Percentiles rank a stretch among this genome's conserved stretches.
These are phyloP conservation scores for Neckera pumila DNA, from an alignment of 225 moss, liverwort and hornwort genomes.

Conservation along the genomic window DNA sequence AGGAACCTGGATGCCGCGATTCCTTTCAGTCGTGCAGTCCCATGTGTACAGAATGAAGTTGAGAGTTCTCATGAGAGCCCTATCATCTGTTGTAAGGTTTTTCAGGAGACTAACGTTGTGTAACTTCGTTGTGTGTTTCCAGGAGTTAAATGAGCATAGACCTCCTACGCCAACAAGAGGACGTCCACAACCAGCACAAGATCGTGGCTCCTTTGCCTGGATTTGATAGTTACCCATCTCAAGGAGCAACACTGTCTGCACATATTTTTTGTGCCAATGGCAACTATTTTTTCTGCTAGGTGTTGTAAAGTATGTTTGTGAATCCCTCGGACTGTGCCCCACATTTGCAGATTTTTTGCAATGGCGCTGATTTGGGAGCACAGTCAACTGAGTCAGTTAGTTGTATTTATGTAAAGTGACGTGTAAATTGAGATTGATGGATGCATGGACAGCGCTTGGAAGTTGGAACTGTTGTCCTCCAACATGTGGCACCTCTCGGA, in stretches of 20 bases:
- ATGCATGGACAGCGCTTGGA: neutral
- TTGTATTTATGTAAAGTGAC: neutral
- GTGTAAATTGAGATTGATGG: neutral
- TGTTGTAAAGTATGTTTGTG: slow-evolving; percentile 49
- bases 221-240: slow-evolving; percentile 32
- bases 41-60: no score
- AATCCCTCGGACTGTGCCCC: slow-evolving; percentile 11
- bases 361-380: slow-evolving; percentile 24
- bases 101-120: no score
- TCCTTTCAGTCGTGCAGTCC: neutral
- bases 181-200: slow-evolving; percentile 73
- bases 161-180: slow-evolving; percentile 91
- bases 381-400: slow-evolving; percentile 16
- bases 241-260: neutral
- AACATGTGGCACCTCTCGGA: neutral
- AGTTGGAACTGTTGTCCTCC: neutral
- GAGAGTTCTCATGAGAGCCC: no score
- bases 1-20: neutral
- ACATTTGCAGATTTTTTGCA: slow-evolving; percentile 13
- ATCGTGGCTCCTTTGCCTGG: slow-evolving; percentile 80
- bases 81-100: no score
- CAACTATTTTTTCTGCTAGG: slow-evolving; percentile 25
- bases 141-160: slow-evolving; percentile 88
- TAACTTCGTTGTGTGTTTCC: neutral
- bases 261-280: slow-evolving; percentile 6